Percentiles rank a stretch among this genome's conserved stretches.
These are phyloP conservation scores for Ustilago tritici DNA, from an alignment of 1,284 basidiomycete genomes.

Conservation along the genomic window DNA sequence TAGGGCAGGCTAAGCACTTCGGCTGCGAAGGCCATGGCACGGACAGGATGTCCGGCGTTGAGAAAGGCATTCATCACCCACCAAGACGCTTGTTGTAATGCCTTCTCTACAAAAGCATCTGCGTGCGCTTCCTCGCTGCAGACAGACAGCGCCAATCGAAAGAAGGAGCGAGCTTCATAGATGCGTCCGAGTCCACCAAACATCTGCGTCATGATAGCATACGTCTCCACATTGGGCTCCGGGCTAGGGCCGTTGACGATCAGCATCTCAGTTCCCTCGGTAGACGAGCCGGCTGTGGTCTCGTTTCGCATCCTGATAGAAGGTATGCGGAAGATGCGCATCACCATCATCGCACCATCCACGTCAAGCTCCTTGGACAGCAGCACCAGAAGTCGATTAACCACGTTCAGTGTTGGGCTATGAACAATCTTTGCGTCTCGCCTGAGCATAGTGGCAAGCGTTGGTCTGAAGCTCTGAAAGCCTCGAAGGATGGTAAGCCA, in stretches of 20 bases:
- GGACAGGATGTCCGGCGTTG: constrained; percentile 21
- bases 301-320: neutral
- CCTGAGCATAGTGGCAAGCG: constrained; percentile 26
- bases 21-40: constrained; percentile 38
- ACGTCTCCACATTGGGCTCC: constrained; percentile 26
- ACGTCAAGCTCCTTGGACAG: constrained; percentile 28
- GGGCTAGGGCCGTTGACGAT: constrained; percentile 29
- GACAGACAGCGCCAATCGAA: constrained; percentile 4
- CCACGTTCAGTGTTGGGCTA: constrained; percentile 39
- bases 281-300: too few relatives aligned
- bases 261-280: neutral
- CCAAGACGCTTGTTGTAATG: constrained; percentile 15
- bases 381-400: constrained; percentile 27
- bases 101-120: neutral
- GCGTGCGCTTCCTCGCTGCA: neutral
- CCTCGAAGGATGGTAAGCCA: constrained; percentile 51
- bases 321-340: constrained; percentile 40
- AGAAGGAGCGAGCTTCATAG: constrained; percentile 23
- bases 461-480: constrained; percentile 33
- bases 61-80: constrained; percentile 35
- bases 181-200: constrained; percentile 28
- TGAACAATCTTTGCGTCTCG: constrained; percentile 30
- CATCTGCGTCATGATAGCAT: constrained; percentile 20
- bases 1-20: constrained; percentile 26
- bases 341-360: constrained; percentile 25